Evolutionary conservation across 345 rosid genomes (phyloP).

Genomic region (Lumnitzera littorea): DNA sequence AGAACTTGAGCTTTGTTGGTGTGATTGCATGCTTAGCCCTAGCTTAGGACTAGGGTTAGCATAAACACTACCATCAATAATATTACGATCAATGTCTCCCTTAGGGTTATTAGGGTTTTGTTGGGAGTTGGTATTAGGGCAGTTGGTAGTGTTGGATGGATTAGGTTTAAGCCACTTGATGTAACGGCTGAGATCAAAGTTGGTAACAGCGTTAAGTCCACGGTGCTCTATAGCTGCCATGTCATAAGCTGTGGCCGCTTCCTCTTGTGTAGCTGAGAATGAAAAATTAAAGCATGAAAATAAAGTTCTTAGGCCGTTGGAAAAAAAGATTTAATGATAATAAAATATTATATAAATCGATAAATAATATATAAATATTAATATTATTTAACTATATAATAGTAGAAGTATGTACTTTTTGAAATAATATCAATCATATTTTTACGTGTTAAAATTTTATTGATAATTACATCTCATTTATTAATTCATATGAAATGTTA

Average conservation of each 20-base stretch:
- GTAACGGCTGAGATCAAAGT: conserved; percentile 84
- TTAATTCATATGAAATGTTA: too few species aligned
- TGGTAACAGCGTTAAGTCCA: conserved; percentile 91
- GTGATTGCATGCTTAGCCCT: not conserved
- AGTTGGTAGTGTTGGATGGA: not conserved
- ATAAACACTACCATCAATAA: not conserved
- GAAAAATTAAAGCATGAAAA: not conserved
- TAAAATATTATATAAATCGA: not conserved
- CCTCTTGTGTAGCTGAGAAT: conserved; percentile 79
- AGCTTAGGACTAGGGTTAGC: not conserved
- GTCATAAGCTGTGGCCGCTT: conserved; percentile 90
- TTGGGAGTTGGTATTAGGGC: not conserved
- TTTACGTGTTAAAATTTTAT: too few species aligned
- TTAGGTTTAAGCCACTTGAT: conserved; percentile 26
- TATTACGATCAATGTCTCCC: too few species aligned
- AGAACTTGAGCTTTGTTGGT: not conserved
- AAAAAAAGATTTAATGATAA: too few species aligned
- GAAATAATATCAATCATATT: too few species aligned
- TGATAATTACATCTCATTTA: too few species aligned
- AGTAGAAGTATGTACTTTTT: too few species aligned
- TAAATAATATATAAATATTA: not conserved
- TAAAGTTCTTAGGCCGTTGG: not conserved
- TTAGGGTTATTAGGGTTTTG: not conserved
- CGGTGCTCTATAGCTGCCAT: conserved; percentile 89
- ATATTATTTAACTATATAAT: too few species aligned